Conservation (phyloP, 768 basidiomycete genomes). For the Pilatotrama ljubarskyi region DNA sequence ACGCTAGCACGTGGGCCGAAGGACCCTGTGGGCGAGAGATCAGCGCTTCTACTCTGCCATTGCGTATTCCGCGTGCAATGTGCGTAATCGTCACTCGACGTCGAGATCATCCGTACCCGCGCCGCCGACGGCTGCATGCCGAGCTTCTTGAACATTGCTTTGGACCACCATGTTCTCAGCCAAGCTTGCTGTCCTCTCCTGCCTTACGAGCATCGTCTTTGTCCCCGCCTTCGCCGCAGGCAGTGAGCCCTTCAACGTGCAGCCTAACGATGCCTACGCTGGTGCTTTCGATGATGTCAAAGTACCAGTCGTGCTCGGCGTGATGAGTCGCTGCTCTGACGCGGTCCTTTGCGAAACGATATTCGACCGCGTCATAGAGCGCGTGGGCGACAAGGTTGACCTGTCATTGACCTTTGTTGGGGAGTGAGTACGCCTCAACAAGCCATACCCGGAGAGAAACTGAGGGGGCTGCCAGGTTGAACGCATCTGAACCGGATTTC, state of each 20-base stretch:
- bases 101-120: not conserved
- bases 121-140: not conserved
- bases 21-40: constrained; percentile 13
- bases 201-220: not conserved
- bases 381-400: constrained; percentile 64
- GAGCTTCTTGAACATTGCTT: not conserved
- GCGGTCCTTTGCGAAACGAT: constrained; percentile 78
- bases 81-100: not conserved
- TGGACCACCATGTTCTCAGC: constrained; percentile 13
- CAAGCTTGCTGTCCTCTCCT: not conserved
- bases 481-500: constrained; percentile 64
- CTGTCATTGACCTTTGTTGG: constrained; percentile 74
- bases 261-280: constrained; percentile 4
- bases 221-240: not conserved
- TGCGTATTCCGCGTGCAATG: not conserved
- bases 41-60: not conserved
- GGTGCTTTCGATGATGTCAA: constrained; percentile 31
- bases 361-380: constrained; percentile 69
- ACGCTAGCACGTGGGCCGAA: not conserved
- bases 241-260: not conserved
- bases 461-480: constrained; percentile 42
- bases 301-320: constrained; percentile 55
- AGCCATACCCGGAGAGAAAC: not conserved
- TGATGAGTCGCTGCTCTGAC: constrained; percentile 80
- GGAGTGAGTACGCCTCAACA: constrained; percentile 47